Evolutionary conservation across 2,329 filamentous ascomycete genomes (phyloP), one percentile per base, ranked within the genome.

Genomic region (Oidium heveae): DNA sequence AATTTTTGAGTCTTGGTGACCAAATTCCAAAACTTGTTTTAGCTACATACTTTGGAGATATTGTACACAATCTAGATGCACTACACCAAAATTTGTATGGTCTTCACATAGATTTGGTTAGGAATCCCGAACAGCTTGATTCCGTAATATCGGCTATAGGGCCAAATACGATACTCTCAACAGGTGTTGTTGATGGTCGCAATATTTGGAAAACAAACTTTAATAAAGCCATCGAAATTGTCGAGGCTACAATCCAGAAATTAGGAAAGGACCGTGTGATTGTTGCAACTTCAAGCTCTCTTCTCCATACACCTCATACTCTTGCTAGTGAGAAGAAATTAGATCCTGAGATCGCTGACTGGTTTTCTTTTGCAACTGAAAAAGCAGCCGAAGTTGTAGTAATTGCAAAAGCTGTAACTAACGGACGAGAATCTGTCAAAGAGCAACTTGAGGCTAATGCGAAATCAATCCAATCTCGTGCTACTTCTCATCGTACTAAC

Each of bases 201-300:
- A 98, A 98, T 79, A 96, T 98, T 77, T 98, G 91, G 91, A 98
- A 98, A 85, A 95, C 87, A 73, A 94, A 96, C 82, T 84, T 95
- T 74, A 84, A 94, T 79, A 80, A 79, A 65, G 87, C 91, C 66
- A 93, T 98, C 61, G 88, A 91, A 75, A 79, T 74, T 60, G 83
- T 91, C 58, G 86, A 96, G 79, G 74, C 79, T 57, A 91, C 89
- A 60, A 74, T 96, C 65, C 86, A 95, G 75, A 86, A 94, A 75
- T 80, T 98, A 59, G 89, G 91, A 73, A 89, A 94, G 77, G 88
- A 96, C 63, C 86, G 91, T 67, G 89, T 98, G 69, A 85, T 98
- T 63, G 86, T 94, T 63, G 85, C 91, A 67, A 95, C 88, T 63
- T 96, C 91, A 66, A 91, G 84, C 76, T 96, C 91, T 62, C 86